Evolutionary conservation across 371 early-diverging fungal species (phyloP), one percentile per base, ranked within the genome.

Genomic region (Rhizomucor pusillus): DNA sequence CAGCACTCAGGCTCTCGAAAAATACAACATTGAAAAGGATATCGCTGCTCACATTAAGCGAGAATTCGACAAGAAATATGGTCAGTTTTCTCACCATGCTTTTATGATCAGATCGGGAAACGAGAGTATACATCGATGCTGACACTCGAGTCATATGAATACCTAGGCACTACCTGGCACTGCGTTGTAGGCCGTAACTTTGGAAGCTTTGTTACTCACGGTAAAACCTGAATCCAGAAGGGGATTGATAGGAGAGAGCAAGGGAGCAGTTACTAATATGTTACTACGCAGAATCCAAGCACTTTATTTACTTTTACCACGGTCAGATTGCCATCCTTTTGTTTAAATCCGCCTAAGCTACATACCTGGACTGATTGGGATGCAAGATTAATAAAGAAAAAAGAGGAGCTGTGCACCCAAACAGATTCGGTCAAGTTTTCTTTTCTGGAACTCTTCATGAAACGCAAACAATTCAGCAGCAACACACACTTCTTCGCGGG

Each of bases 221-320:
- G 94, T 94, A 82, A 72, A 66, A 7, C 7, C 34, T 34, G 29
- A 25, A 37, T 14, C 13, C 11, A 43, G 5, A 16, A 37, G 13
- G 7, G 24, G 25, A 3, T 6, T 23, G 1, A 10, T 23, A 16
- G n/a, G 13, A 54, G n/a, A 47, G 10, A 12, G 25, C 40, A 22
- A 16, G 37, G 10, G 50, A 24, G 25, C 11, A 35, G n/a, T 39
- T 16, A 23, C 5, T 1, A 20, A 2, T 54, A 12, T 55, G 23
- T 39, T 48, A 19, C 33, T 55, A 51, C 43, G 13, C 74, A 81
- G 90, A 92, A 74, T 90, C 90, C 59, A 85, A 95, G 82, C 93
- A 94, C 63, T 98, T 98, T 63, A 96, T 98, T 75, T 98, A 97
- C 86, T 97, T 98, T 71, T 98, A 98, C 71, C 81, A 92, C 52